phyloP scores from a whole-genome alignment of 2,329 filamentous ascomycete species.

The Pseudogymnoascus sp. region DNA sequence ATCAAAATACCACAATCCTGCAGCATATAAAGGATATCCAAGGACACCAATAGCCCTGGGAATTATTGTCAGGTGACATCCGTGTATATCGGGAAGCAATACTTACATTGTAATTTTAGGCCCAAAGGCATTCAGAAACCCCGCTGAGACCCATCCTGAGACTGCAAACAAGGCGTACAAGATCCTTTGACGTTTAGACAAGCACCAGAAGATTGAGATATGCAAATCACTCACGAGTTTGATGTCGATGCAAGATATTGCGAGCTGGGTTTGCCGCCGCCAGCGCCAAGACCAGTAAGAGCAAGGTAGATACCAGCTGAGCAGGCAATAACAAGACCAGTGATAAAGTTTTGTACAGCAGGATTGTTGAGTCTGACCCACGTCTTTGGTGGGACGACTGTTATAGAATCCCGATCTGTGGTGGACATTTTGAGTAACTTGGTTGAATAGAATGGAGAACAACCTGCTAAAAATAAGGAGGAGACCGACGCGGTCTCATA shows the following conservation, averaged over 20 bases:
- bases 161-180: conserved; percentile 15
- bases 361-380: conserved; percentile 1
- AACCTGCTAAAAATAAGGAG: not conserved
- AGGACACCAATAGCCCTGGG: conserved; percentile 12
- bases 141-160: conserved; percentile 11
- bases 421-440: not conserved
- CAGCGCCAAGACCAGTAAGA: conserved; percentile 15
- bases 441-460: not conserved
- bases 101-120: conserved; percentile 8
- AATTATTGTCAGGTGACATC: not conserved
- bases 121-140: conserved; percentile 13
- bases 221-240: not conserved
- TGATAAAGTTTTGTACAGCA: not conserved
- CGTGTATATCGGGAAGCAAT: not conserved
- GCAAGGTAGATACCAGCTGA: conserved; percentile 16
- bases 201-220: not conserved
- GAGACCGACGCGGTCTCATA: not conserved
- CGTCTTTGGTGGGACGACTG: not conserved
- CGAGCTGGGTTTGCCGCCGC: conserved; percentile 16
- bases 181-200: not conserved
- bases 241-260: not conserved
- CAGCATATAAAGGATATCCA: conserved; percentile 12
- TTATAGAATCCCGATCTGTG: not conserved
- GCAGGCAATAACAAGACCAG: conserved; percentile 13
- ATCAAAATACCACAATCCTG: conserved; percentile 13